These are phyloP conservation scores for Colletotrichum liriopes DNA, from an alignment of 2,329 filamentous ascomycete genomes.

Conservation along the genomic window DNA sequence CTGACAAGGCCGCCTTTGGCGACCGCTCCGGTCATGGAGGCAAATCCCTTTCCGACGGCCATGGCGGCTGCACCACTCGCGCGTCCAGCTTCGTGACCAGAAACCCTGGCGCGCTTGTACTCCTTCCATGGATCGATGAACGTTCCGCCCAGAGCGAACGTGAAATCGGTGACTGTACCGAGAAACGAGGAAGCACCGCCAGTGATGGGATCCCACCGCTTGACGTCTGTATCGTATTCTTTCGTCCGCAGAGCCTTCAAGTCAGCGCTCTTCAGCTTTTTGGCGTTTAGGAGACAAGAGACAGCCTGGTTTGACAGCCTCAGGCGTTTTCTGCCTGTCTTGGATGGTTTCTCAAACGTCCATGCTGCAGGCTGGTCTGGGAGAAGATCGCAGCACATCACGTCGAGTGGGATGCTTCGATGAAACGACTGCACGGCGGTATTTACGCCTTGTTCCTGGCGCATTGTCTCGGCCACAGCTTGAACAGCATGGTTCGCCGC, in stretches of 20 bases:
- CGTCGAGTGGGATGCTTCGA: too few relatives aligned
- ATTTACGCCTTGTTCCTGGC: too few relatives aligned
- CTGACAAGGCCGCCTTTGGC: slow-evolving; percentile 54
- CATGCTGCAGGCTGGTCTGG: too few relatives aligned
- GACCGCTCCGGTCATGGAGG: slow-evolving; percentile 47
- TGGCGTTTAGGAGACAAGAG: slow-evolving; percentile 3
- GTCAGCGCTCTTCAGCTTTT: slow-evolving; percentile 44
- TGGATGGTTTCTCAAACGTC: too few relatives aligned
- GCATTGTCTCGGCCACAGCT: too few relatives aligned
- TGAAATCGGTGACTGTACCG: slow-evolving; percentile 38
- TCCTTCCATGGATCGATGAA: slow-evolving; percentile 42
- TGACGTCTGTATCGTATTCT: slow-evolving; percentile 48
- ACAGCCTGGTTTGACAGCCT: slow-evolving; percentile 40
- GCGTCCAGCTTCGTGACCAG: slow-evolving; percentile 21
- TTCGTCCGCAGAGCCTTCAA: slow-evolving; percentile 52
- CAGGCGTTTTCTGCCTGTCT: too few relatives aligned
- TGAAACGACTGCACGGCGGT: too few relatives aligned
- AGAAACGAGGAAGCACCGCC: slow-evolving; percentile 30
- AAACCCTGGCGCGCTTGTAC: slow-evolving; percentile 21
- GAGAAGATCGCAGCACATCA: too few relatives aligned
- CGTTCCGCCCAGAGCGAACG: slow-evolving; percentile 32
- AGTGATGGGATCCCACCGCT: slow-evolving; percentile 50
- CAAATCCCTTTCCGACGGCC: slow-evolving; percentile 43
- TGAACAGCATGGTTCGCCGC: slow-evolving; percentile 46
- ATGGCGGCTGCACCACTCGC: slow-evolving; percentile 32